These are phyloP conservation scores for Rutstroemia sp. DNA, from an alignment of 2,329 filamentous ascomycete species.

Conservation along the genomic window DNA sequence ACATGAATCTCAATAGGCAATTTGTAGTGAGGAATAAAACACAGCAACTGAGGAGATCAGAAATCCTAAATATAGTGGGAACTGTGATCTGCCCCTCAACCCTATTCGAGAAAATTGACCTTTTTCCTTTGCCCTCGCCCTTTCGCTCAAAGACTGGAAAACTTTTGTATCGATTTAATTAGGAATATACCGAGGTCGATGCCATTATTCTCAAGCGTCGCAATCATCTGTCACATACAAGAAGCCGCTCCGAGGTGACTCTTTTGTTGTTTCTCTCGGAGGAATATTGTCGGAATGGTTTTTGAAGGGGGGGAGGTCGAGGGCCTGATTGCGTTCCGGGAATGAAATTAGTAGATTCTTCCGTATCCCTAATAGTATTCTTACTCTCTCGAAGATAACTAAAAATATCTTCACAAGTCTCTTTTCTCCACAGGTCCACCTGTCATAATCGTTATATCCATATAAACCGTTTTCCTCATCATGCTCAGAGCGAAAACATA, in stretches of 20 bases:
- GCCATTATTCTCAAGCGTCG: slow-evolving; percentile 1
- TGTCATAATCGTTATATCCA: too few relatives aligned
- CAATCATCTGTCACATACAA: neutral
- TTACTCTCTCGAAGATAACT: too few relatives aligned
- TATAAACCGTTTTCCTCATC: too few relatives aligned
- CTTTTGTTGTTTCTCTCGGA: neutral
- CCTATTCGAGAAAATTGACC: neutral
- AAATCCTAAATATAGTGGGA: too few relatives aligned
- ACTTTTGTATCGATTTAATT: neutral
- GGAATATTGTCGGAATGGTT: neutral
- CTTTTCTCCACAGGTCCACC: too few relatives aligned
- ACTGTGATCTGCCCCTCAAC: slow-evolving; percentile 34
- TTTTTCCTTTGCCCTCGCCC: neutral
- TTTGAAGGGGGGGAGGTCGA: neutral
- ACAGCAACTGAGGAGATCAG: too few relatives aligned
- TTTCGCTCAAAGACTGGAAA: neutral
- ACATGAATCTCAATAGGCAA: too few relatives aligned
- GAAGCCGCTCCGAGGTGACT: neutral
- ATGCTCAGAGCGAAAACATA: too few relatives aligned
- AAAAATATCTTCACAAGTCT: too few relatives aligned
- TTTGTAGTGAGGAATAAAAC: too few relatives aligned
- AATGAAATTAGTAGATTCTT: neutral
- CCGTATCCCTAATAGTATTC: too few relatives aligned
- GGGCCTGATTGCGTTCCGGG: neutral
- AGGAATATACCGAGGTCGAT: neutral